Evolutionary conservation across 1,139 yeast genomes (phyloP), one percentile per base, ranked within the genome.

Genomic region (Saccharomycopsis hybrid): DNA sequence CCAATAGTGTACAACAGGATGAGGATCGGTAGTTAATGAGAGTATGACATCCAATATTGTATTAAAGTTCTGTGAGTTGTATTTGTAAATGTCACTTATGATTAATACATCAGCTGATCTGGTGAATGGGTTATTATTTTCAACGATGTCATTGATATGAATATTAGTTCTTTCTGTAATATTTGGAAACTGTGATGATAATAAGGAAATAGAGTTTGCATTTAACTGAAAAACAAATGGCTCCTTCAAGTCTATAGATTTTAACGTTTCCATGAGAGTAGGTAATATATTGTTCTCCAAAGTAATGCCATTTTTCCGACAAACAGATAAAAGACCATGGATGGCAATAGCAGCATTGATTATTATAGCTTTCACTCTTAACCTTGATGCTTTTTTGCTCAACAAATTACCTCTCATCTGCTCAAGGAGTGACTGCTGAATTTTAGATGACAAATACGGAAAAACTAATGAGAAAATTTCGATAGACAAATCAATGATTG

Each of bases 361-460:
- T 5, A 74, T 65, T 8, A 83, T 70, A 0, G 92, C 87, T 1
- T 65, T 65, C 40, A 63, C 69, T 63, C 75, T 67, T n/a, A 67
- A 56, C 28, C 63, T 55, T 32, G 62, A 57, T 37, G 68, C 56
- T 41, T 65, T 56, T 60, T 60, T 65, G 36, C 68, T 67, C 43
- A 69, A 63, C 39, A 79, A 57, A 5, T 82, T 77, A 2, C 81
- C 71, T 57, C 90, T 74, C 55, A 92, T 68, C 54, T 84, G 89
- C 57, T 90, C 97, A 44, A 92, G 65, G 38, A 92, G 72, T 1
- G 97, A 88, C 52, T 85, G 82, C 61, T 92, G 97, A 51, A 92
- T 85, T 56, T 88, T 86, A 7, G 78, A 66, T n/a, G 90, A 78
- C 58, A 92, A 75, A 54, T 74, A 71, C 0, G 95, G 88, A 57